phyloP scores from a whole-genome alignment of 495 filamentous ascomycete genomes.

The Tuber brumale region DNA sequence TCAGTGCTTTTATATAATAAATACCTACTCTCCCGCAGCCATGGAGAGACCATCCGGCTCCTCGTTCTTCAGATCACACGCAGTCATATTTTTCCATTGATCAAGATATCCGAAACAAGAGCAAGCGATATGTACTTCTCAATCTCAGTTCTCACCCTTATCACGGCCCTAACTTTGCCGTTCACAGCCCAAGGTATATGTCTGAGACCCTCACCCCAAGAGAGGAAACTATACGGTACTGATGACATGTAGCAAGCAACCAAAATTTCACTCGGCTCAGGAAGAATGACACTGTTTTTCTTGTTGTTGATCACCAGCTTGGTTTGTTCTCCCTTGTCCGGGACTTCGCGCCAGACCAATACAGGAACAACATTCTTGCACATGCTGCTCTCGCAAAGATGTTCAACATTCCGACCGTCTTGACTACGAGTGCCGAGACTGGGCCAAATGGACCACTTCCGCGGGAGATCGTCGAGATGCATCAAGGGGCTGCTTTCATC shows the following conservation, averaged over 20 bases:
- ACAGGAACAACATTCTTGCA: constrained; percentile 61
- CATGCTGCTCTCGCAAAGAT: constrained; percentile 60
- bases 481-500: constrained; percentile 61
- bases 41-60: background rate
- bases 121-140: constrained; percentile 19
- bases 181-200: constrained; percentile 16
- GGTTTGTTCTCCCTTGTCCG: constrained; percentile 61
- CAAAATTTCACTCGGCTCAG: constrained; percentile 47
- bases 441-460: constrained; percentile 65
- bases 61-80: background rate
- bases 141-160: constrained; percentile 8
- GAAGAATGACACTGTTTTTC: constrained; percentile 56
- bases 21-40: background rate
- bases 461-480: constrained; percentile 62
- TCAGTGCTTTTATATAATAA: background rate
- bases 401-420: constrained; percentile 62
- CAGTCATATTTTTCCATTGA: background rate
- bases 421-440: constrained; percentile 61
- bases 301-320: constrained; percentile 67
- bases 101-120: background rate
- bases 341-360: constrained; percentile 58
- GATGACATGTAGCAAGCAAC: constrained; percentile 14
- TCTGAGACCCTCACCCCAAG: background rate
- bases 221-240: background rate
- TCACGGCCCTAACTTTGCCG: constrained; percentile 18